Conservation (phyloP, 495 filamentous ascomycete species). For the Cercophora sp. region DNA sequence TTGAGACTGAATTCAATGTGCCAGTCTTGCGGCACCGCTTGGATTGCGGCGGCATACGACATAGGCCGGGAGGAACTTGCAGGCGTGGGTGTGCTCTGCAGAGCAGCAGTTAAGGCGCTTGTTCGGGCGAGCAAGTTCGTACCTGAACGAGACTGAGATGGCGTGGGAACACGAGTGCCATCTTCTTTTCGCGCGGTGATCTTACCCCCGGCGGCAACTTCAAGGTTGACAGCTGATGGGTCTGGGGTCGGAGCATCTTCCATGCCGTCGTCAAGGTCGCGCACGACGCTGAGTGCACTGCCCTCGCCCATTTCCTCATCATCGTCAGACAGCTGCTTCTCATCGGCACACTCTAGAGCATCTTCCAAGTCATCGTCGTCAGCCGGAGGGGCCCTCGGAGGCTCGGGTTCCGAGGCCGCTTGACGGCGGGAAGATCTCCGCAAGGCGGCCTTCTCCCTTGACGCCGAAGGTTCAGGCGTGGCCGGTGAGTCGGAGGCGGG, state of each 20-base stretch:
- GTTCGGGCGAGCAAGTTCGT: conserved; percentile 31
- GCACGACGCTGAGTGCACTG: conserved; percentile 76
- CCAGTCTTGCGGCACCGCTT: conserved; percentile 84
- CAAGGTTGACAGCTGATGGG: conserved; percentile 85
- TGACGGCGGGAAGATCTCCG: conserved; percentile 56
- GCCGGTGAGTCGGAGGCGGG: conserved; percentile 30
- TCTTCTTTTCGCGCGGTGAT: conserved; percentile 97
- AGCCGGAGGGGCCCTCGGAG: conserved; percentile 49
- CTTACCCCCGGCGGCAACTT: conserved; percentile 84
- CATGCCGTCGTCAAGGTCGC: conserved; percentile 85
- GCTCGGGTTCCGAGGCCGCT: conserved; percentile 38
- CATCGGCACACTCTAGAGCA: conserved; percentile 90
- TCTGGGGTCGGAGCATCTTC: conserved; percentile 68
- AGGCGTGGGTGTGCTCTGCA: conserved; percentile 48
- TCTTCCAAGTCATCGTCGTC: conserved; percentile 56
- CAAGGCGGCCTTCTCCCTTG: conserved; percentile 48
- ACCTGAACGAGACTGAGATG: conserved; percentile 57
- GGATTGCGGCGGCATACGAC: conserved; percentile 82
- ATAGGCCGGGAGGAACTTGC: conserved; percentile 50
- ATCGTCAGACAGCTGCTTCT: conserved; percentile 76
- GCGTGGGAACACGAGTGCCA: conserved; percentile 84
- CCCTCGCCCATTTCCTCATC: conserved; percentile 69
- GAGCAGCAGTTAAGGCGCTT: conserved; percentile 45
- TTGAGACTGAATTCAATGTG: conserved; percentile 95
- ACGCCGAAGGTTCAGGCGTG: conserved; percentile 33